Evolutionary conservation across 1,139 yeast genomes (phyloP).

Genomic region (Nakaseomyces kungkrabaensis): DNA sequence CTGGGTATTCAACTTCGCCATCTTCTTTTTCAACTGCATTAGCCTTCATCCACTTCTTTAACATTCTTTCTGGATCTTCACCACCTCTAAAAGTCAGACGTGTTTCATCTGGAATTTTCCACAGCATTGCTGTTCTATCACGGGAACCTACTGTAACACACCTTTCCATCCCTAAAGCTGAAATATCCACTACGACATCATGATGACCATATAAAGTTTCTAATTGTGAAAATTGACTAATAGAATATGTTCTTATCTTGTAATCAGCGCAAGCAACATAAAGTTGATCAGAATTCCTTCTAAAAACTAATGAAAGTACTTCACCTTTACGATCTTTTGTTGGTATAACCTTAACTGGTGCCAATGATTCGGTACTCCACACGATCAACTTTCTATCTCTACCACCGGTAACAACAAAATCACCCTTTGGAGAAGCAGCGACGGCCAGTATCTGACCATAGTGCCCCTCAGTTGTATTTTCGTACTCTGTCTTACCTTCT

Average conservation of each 20-base stretch:
- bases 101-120: slow-evolving; percentile 95
- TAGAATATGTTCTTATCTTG: slow-evolving; percentile 76
- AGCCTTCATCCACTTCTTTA: slow-evolving; percentile 32
- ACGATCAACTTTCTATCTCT: slow-evolving; percentile 67
- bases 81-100: slow-evolving; percentile 92
- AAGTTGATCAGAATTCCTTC: slow-evolving; percentile 72
- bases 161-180: slow-evolving; percentile 74
- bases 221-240: slow-evolving; percentile 78
- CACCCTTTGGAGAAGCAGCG: slow-evolving; percentile 83
- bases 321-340: slow-evolving; percentile 61
- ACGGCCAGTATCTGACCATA: slow-evolving; percentile 65
- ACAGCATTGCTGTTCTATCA: slow-evolving; percentile 87
- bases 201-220: slow-evolving; percentile 94
- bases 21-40: slow-evolving; percentile 28
- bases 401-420: slow-evolving; percentile 84
- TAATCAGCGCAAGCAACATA: slow-evolving; percentile 91
- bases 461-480: slow-evolving; percentile 46
- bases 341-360: slow-evolving; percentile 67
- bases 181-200: slow-evolving; percentile 71
- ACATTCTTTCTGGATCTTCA: slow-evolving; percentile 43
- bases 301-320: slow-evolving; percentile 64
- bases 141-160: slow-evolving; percentile 94
- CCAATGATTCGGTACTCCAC: slow-evolving; percentile 74
- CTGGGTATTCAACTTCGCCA: slow-evolving; percentile 23
- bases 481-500: slow-evolving; percentile 34